Base-by-base conservation (phyloP, 2,329 filamentous ascomycete species). In the Penicillium frequentans region DNA sequence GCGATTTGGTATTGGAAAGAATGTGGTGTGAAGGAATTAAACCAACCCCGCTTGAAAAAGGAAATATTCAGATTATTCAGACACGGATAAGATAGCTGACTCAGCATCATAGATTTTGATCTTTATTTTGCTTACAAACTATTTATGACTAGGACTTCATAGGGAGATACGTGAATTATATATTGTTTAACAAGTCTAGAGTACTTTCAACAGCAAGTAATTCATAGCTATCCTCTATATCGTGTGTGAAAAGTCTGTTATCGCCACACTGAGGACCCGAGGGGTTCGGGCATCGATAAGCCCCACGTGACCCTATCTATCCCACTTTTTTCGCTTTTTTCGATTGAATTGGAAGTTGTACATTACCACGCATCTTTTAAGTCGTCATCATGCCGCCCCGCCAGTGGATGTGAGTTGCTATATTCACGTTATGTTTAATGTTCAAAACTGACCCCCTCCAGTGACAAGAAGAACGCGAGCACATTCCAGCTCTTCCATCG, bases 401-500 rank as follows among this genome's bases (percentile, higher is more conserved):
- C 76, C 87, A 88, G 80, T 91, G 89, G 85, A 91, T 90, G 86
- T 88, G 79, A 65, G 84, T 76, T 52, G 52, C 49, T 19, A 31
- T 39, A 3, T 19, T 11, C 2, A 8, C 16, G 0, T 5, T 37
- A 13, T n/a, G 5, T 7, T 9, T 42, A 14, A 52, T 27, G 21
- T n/a, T n/a, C 7, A 27, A 3, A 44, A 49, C 63, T 64, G 56
- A 66, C 68, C 74, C 54, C 74, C 67, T 58, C 52, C 71, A 88
- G 86, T 66, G 85, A 97, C 81, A 97, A 96, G 81, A 96, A 96
- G 78, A 89, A 85, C 59, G 93, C 95, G 67, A 90, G 90, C 74
- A 95, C 93, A 78, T 98, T 96, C 78, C 89, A 90, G 67, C 90
- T 99, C 73, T 91, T 98, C 68, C 91, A 97, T 79, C 91, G 95